Evolutionary conservation across 2,329 filamentous ascomycete genomes (phyloP).

Genomic region (Aureobasidium sp.): DNA sequence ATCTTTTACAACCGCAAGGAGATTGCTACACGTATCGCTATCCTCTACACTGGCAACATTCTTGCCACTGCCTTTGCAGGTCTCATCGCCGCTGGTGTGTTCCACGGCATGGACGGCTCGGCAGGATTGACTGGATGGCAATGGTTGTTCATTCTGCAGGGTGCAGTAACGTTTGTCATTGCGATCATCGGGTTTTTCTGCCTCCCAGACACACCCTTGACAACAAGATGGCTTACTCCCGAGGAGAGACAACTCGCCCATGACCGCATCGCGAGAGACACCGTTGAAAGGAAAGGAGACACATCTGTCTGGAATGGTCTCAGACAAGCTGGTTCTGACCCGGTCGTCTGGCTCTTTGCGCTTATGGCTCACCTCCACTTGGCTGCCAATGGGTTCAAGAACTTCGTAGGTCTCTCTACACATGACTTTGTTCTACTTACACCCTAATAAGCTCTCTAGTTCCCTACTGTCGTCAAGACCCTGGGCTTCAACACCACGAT

Average conservation of each 20-base stretch:
- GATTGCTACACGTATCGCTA: constrained; percentile 23
- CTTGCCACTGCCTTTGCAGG: constrained; percentile 64
- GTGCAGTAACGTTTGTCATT: constrained; percentile 23
- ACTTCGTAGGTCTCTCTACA: constrained; percentile 26
- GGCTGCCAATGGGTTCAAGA: constrained; percentile 47
- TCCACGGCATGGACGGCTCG: constrained; percentile 54
- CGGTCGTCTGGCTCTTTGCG: constrained; percentile 36
- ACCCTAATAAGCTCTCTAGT: neutral
- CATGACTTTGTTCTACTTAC: too few relatives aligned
- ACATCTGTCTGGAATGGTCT: constrained; percentile 36
- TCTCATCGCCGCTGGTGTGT: constrained; percentile 50
- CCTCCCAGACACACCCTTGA: constrained; percentile 47
- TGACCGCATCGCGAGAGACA: constrained; percentile 45
- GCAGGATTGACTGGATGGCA: constrained; percentile 52
- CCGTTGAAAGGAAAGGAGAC: constrained; percentile 41
- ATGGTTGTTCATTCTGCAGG: constrained; percentile 31
- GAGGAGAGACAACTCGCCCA: constrained; percentile 45
- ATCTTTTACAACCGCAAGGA: constrained; percentile 48
- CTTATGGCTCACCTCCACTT: constrained; percentile 53
- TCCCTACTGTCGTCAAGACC: constrained; percentile 41
- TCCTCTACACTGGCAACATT: constrained; percentile 24
- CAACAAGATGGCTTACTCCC: constrained; percentile 44
- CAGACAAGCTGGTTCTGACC: constrained; percentile 22
- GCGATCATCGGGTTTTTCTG: constrained; percentile 27
- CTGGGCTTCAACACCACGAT: constrained; percentile 43